Evolutionary conservation across 164 flowering plant genomes (phyloP).

Genomic region (Nelumbo lutea): DNA sequence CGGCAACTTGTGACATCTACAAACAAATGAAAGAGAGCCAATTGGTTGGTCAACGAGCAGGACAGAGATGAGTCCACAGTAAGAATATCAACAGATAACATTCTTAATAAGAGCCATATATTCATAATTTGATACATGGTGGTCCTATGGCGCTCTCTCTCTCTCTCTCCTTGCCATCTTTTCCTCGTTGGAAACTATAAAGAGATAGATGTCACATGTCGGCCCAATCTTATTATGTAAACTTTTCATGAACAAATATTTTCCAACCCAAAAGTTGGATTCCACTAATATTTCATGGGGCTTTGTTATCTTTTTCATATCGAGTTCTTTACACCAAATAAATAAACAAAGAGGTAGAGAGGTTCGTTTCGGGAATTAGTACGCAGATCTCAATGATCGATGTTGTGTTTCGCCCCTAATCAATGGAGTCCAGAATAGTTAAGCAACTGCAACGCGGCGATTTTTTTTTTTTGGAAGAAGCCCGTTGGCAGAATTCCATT

Average conservation of each 20-base stretch:
- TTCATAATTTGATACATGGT: background rate
- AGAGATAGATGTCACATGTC: conserved; percentile 11
- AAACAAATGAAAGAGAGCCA: conserved; percentile 1
- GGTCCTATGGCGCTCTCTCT: background rate
- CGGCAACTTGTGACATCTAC: conserved; percentile 3
- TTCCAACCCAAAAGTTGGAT: background rate
- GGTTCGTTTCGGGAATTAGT: too few relatives aligned
- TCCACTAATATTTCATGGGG: background rate
- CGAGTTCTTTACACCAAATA: background rate
- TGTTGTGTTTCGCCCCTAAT: background rate
- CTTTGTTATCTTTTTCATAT: background rate
- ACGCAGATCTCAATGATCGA: background rate
- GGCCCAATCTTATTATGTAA: conserved; percentile 10
- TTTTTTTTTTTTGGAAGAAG: too few relatives aligned
- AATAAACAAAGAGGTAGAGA: background rate
- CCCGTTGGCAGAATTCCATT: too few relatives aligned
- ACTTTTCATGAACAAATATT: conserved; percentile 3
- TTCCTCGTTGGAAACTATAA: conserved; percentile 9
- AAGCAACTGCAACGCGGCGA: background rate
- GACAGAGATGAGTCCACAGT: conserved; percentile 3
- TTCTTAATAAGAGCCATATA: conserved; percentile 9
- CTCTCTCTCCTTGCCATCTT: background rate
- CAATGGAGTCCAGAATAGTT: background rate
- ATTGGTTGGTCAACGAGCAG: conserved; percentile 1
- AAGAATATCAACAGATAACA: conserved; percentile 3